Percentiles rank a stretch among this genome's conserved stretches.
phyloP scores from a whole-genome alignment of 441 rosid species.

The Metrosideros polymorpha region DNA sequence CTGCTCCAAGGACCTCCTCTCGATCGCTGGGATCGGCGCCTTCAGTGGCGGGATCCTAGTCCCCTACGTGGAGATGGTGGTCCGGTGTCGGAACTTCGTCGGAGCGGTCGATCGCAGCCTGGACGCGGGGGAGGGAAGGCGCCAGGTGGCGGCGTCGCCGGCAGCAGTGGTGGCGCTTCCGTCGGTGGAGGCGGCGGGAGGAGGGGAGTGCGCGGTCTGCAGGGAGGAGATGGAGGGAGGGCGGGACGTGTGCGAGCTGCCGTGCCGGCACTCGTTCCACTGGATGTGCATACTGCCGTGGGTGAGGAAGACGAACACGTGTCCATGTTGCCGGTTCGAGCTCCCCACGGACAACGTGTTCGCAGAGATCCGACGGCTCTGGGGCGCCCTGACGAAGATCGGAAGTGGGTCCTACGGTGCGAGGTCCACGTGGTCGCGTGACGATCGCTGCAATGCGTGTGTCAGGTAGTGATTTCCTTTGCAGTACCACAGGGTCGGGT shows the following conservation, averaged over 20 bases:
- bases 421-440: background rate
- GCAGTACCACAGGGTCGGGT: background rate
- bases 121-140: constrained; percentile 25
- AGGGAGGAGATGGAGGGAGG: constrained; percentile 79
- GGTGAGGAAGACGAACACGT: constrained; percentile 70
- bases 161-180: constrained; percentile 58
- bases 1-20: constrained; percentile 21
- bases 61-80: constrained; percentile 53
- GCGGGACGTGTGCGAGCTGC: constrained; percentile 74
- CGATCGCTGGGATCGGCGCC: constrained; percentile 30
- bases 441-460: background rate
- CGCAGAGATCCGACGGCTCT: constrained; percentile 75
- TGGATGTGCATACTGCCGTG: constrained; percentile 87
- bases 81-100: constrained; percentile 53
- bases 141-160: constrained; percentile 47
- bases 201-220: constrained; percentile 61
- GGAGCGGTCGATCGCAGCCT: constrained; percentile 19
- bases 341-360: constrained; percentile 75
- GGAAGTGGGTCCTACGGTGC: constrained; percentile 1
- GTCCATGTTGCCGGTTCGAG: constrained; percentile 83
- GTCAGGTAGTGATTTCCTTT: background rate
- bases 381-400: constrained; percentile 40
- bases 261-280: constrained; percentile 83
- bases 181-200: constrained; percentile 37
- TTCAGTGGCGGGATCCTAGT: constrained; percentile 49